Conservation (phyloP, 2,329 filamentous ascomycete genomes). For the Cladophialophora immunda region DNA sequence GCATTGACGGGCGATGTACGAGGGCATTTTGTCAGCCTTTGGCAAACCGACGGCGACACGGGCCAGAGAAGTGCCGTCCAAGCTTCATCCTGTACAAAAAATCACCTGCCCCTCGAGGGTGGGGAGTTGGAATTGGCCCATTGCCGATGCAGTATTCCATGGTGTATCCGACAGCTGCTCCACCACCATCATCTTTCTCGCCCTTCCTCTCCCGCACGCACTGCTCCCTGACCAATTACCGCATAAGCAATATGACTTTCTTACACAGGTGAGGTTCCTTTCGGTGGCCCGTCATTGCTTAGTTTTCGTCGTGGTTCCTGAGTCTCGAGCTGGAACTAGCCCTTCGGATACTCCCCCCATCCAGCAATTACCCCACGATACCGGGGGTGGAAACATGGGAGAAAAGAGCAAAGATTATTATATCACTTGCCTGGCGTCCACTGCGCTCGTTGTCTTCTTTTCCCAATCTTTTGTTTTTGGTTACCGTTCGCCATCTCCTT, state of each 20-base stretch:
- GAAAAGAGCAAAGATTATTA: background rate
- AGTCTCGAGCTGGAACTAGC: background rate
- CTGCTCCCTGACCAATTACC: background rate
- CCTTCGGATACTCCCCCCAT: constrained; percentile 19
- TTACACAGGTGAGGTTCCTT: background rate
- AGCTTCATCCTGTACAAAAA: background rate
- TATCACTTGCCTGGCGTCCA: background rate
- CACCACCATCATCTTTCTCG: constrained; percentile 12
- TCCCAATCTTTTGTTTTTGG: background rate
- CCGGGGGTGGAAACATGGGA: background rate
- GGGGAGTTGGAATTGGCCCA: constrained; percentile 3
- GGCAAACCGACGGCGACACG: background rate
- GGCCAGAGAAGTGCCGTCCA: background rate
- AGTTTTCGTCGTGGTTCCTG: background rate
- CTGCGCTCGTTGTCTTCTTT: background rate
- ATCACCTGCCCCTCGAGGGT: constrained; percentile 15
- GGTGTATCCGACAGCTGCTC: constrained; percentile 1
- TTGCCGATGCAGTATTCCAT: constrained; percentile 12
- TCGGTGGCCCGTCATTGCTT: background rate
- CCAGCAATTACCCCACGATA: constrained; percentile 21
- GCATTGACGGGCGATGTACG: background rate
- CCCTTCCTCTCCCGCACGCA: background rate
- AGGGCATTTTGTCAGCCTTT: constrained; percentile 19
- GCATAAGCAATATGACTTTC: background rate
- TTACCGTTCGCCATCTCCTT: no score